phyloP scores from a whole-genome alignment of 2,329 filamentous ascomycete genomes.

The Colletotrichum kahawae region DNA sequence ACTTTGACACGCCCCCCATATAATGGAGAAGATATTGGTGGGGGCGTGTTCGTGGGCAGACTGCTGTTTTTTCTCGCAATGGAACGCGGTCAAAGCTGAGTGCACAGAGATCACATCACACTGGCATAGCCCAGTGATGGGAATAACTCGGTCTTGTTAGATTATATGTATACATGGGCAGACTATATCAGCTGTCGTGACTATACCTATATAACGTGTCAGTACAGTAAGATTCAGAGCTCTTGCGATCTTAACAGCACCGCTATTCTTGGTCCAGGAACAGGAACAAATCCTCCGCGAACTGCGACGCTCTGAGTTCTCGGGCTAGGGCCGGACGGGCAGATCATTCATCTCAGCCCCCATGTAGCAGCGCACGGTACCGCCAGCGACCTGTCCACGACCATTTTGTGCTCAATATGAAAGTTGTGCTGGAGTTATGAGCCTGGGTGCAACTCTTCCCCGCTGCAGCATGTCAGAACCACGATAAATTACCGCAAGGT shows the following conservation, averaged over 20 bases:
- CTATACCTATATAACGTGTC: background rate
- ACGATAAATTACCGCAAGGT: background rate
- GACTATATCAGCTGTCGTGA: background rate
- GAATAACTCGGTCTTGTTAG: background rate
- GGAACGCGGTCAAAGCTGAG: background rate
- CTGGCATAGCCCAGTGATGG: background rate
- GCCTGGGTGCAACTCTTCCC: background rate
- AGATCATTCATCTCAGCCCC: background rate
- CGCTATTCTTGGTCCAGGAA: background rate
- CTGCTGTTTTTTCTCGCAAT: background rate
- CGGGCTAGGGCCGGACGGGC: conserved; percentile 2
- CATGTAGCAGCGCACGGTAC: background rate
- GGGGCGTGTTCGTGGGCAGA: background rate
- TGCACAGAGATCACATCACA: background rate
- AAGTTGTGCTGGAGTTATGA: background rate
- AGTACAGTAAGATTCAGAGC: background rate
- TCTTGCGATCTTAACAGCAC: background rate
- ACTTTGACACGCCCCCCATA: background rate
- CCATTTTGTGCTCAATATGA: background rate
- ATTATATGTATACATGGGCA: background rate
- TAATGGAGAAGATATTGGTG: background rate
- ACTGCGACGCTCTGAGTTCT: conserved; percentile 12
- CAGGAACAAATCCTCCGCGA: background rate
- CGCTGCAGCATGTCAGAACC: background rate
- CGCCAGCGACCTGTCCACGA: background rate